phyloP scores from a whole-genome alignment of 139 green algal species.

The Chlamydomonas sp. region DNA sequence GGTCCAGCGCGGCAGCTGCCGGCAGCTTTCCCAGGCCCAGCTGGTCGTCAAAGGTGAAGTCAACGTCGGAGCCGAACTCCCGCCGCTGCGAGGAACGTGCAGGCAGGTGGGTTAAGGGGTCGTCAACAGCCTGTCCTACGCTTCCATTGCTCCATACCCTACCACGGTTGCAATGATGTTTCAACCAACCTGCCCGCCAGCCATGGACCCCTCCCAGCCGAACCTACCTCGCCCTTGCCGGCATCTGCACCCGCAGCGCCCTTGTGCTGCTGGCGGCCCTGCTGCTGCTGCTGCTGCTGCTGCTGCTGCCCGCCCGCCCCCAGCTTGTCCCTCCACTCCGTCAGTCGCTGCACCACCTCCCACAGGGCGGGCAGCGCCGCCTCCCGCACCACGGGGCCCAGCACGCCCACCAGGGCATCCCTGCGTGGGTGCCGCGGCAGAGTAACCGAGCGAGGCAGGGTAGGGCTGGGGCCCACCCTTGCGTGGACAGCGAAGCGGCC shows the following conservation, averaged over 20 bases:
- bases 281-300: slow-evolving; percentile 1
- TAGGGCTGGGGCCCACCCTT: neutral
- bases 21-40: too few relatives aligned
- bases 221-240: neutral
- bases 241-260: slow-evolving; percentile 1
- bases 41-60: too few relatives aligned
- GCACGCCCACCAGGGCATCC: slow-evolving; percentile 37
- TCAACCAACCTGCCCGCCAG: neutral
- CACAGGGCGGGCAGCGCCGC: slow-evolving; percentile 45
- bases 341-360: slow-evolving; percentile 11
- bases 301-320: neutral
- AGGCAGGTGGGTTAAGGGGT: too few relatives aligned
- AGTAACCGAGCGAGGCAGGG: neutral
- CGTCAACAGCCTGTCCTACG: too few relatives aligned
- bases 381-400: slow-evolving; percentile 44
- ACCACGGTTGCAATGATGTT: neutral
- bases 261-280: neutral
- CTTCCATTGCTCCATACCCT: too few relatives aligned
- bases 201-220: neutral
- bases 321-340: slow-evolving; percentile 35
- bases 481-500: neutral
- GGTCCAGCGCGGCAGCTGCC: too few relatives aligned
- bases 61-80: too few relatives aligned
- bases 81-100: too few relatives aligned
- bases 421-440: neutral